These are phyloP conservation scores for Maudiozyma turicensis DNA, from an alignment of 805 yeast genomes.

Conservation along the genomic window DNA sequence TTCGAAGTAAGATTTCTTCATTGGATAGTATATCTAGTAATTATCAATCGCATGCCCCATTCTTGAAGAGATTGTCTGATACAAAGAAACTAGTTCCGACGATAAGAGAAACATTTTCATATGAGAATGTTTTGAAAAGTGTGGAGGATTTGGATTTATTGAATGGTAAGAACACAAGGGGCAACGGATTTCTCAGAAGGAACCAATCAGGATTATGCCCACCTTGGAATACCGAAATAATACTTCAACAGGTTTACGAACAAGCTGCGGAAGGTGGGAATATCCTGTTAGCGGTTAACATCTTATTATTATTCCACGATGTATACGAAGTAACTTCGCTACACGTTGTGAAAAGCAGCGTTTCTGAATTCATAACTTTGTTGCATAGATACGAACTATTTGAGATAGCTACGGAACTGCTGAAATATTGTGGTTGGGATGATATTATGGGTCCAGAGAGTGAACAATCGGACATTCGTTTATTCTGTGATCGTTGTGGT, in stretches of 20 bases:
- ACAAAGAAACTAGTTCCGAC: not conserved
- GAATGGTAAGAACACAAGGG: not conserved
- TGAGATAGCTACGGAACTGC: constrained; percentile 27
- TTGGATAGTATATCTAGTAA: constrained; percentile 5
- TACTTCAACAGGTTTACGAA: constrained; percentile 22
- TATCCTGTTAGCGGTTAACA: constrained; percentile 20
- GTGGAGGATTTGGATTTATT: not conserved
- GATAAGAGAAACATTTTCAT: not conserved
- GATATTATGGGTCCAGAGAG: constrained; percentile 21
- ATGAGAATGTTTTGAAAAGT: not conserved
- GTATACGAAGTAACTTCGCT: constrained; percentile 19
- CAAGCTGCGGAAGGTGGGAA: constrained; percentile 28
- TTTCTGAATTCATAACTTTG: constrained; percentile 24
- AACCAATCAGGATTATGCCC: constrained; percentile 5
- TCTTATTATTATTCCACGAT: constrained; percentile 26
- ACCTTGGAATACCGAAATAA: constrained; percentile 26
- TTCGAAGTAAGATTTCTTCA: constrained; percentile 14
- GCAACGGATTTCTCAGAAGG: not conserved
- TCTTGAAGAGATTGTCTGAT: constrained; percentile 3
- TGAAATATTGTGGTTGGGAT: constrained; percentile 28
- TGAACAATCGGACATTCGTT: constrained; percentile 34
- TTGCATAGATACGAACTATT: constrained; percentile 28
- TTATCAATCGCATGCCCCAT: not conserved
- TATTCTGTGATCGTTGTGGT: constrained; percentile 55
- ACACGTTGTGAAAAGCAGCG: constrained; percentile 21